phyloP scores from a whole-genome alignment of 2,329 filamentous ascomycete genomes.

The Fusarium sp. region DNA sequence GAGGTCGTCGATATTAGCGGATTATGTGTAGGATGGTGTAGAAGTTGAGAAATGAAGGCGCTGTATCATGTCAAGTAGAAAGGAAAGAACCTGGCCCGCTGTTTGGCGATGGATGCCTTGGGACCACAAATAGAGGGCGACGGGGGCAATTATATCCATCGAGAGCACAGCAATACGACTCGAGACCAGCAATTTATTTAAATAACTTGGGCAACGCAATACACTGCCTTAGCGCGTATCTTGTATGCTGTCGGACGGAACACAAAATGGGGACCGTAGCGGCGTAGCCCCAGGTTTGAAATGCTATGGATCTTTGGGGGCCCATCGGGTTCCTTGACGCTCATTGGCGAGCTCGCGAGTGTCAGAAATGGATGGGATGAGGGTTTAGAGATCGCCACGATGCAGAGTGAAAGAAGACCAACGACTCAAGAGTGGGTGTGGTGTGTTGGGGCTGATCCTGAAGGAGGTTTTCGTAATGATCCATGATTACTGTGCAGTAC shows the following conservation, averaged over 20 bases:
- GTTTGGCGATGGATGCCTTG: background rate
- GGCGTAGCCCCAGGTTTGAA: background rate
- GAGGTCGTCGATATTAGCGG: slow-evolving; percentile 16
- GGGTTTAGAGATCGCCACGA: background rate
- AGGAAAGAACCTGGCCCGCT: background rate
- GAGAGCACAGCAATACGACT: slow-evolving; percentile 20
- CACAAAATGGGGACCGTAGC: slow-evolving; percentile 40
- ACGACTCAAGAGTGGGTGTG: background rate
- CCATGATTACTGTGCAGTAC: background rate
- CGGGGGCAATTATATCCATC: slow-evolving; percentile 13
- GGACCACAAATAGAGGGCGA: background rate
- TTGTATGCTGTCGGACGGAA: slow-evolving; percentile 34
- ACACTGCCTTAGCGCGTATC: slow-evolving; percentile 22
- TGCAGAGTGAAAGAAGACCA: background rate
- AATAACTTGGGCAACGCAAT: slow-evolving; percentile 25
- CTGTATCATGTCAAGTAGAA: background rate
- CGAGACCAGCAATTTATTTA: slow-evolving; percentile 27
- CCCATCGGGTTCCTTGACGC: background rate
- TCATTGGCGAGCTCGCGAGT: slow-evolving; percentile 16
- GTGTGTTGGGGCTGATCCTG: background rate
- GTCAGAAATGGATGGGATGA: background rate
- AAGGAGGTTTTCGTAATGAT: background rate
- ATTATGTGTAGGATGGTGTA: slow-evolving; percentile 5
- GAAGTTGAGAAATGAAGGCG: slow-evolving; percentile 3
- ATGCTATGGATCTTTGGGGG: background rate